Evolutionary conservation across 179 eudicot species (phyloP), one percentile per base, ranked within the genome.

Genomic region (Corrigiola litoralis): DNA sequence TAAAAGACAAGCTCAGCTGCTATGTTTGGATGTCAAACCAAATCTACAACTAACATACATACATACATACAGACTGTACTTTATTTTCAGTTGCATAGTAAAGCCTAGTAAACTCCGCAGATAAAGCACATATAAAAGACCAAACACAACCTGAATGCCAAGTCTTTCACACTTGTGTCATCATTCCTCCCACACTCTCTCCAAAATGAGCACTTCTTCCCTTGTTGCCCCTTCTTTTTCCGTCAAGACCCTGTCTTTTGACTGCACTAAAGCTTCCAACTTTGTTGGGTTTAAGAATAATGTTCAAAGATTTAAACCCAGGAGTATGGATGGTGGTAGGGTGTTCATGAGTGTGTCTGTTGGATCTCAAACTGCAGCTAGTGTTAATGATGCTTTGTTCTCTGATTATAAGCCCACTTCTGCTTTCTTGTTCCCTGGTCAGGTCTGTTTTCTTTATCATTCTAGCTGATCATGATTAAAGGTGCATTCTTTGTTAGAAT

Each of bases 401-500:
- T 49, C 82, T 33, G 84, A 82, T 79, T 91, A 86, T 50, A 82
- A 83, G 72, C 90, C 96, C 51, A 58, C 81, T 58, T 62, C 37
- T 2, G 96, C 96, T 32, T 88, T 91, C 61, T 83, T 91, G 38
- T 88, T 91, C 54, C 97, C 97, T 66, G 97, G 97, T 20, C 96
- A 91, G 96, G 96, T 91, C 13, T 21, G 63, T 13, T 34, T 51
- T 17, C 23, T 42, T 7, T 21, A 41, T 7, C 11, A 44, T 57
- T 36, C 17, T 3, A 20, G 10, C 32, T 31, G 5, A 14, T 17
- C 12, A 33, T 37, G n/a, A 41, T 1, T 31, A 36, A 0, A 3
- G 23, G 4, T 50, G n/a, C 18, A 34, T 10, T 25, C 3, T 7
- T 71, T 44, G 50, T 11, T 42, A 4, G 5, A 13, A 40, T 29